Evolutionary conservation across 108 stramenopile species (phyloP).

Genomic region (Nitzschia inconspicua): DNA sequence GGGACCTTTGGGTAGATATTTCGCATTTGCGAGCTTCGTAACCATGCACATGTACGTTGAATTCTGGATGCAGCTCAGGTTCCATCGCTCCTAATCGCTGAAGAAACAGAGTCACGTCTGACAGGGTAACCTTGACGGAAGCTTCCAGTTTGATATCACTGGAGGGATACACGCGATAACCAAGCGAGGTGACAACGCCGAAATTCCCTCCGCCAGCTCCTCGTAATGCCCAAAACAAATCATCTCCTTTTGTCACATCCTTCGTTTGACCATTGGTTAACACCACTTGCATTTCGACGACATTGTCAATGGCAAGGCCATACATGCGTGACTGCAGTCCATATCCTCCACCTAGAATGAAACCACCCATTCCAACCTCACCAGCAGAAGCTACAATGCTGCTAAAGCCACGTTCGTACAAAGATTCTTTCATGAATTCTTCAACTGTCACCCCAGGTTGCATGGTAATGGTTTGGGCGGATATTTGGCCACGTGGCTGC

Average conservation of each 20-base stretch:
- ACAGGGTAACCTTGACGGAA: neutral
- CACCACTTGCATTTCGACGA: conserved; percentile 18
- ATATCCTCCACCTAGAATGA: conserved; percentile 20
- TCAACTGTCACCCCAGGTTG: conserved; percentile 19
- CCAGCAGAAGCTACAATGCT: conserved; percentile 8
- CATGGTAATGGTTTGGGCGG: conserved; percentile 1
- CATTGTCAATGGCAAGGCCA: conserved; percentile 34
- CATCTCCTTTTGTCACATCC: conserved; percentile 1
- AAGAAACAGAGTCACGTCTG: conserved; percentile 7
- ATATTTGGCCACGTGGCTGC: too few species aligned
- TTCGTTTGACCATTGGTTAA: conserved; percentile 29
- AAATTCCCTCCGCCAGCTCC: conserved; percentile 34
- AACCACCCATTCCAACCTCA: conserved; percentile 17
- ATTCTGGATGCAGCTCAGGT: conserved; percentile 7
- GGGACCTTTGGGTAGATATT: neutral
- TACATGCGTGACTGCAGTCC: conserved; percentile 11
- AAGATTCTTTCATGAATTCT: conserved; percentile 1
- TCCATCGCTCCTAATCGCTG: conserved; percentile 12
- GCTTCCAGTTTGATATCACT: conserved; percentile 22
- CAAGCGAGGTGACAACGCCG: conserved; percentile 20
- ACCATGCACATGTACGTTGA: neutral
- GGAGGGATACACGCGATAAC: conserved; percentile 15
- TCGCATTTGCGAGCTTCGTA: neutral
- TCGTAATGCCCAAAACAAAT: conserved; percentile 44
- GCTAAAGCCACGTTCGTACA: conserved; percentile 14